A percentile compares a stretch with the other conserved stretches of the same genome.
phyloP scores from a whole-genome alignment of 2,329 filamentous ascomycete genomes.

The Aspergillus hiratsukae region DNA sequence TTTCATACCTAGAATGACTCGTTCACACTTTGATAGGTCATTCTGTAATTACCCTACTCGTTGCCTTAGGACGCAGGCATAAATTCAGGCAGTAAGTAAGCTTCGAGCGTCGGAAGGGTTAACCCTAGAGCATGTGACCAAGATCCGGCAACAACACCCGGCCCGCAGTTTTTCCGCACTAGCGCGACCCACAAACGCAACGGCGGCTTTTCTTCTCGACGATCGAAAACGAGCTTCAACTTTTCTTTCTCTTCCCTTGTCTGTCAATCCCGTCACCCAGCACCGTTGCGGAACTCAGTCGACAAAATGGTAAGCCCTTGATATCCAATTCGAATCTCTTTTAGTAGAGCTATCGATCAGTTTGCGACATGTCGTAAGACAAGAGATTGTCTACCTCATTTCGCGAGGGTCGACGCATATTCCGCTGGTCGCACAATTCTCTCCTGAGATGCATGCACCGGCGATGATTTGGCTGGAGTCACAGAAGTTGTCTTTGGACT shows the following conservation, averaged over 20 bases:
- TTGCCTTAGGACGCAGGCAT: neutral
- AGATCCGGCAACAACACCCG: neutral
- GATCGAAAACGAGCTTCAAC: conserved; percentile 12
- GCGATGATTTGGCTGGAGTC: conserved; percentile 54
- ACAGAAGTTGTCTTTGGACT: conserved; percentile 50
- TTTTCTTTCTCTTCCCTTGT: conserved; percentile 25
- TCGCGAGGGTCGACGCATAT: conserved; percentile 32
- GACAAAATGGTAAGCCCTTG: conserved; percentile 60
- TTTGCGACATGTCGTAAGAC: conserved; percentile 36
- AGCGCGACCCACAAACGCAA: conserved; percentile 33
- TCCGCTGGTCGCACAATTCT: conserved; percentile 33
- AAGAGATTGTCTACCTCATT: conserved; percentile 22
- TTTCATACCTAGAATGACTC: neutral
- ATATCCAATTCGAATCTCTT: conserved; percentile 38
- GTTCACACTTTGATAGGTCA: neutral
- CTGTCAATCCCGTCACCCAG: conserved; percentile 45
- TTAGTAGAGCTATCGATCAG: conserved; percentile 36
- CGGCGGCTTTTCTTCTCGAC: conserved; percentile 18
- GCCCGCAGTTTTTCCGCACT: conserved; percentile 18
- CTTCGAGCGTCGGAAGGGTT: conserved; percentile 3
- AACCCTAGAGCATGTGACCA: conserved; percentile 16
- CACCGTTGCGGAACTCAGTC: conserved; percentile 47
- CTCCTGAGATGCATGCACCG: conserved; percentile 28
- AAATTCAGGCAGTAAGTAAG: neutral
- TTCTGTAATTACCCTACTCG: too few relatives aligned